Percentiles rank a stretch among this genome's conserved stretches.
Conservation (phyloP, 371 early-diverging fungal genomes). For the Mortierella sp. region DNA sequence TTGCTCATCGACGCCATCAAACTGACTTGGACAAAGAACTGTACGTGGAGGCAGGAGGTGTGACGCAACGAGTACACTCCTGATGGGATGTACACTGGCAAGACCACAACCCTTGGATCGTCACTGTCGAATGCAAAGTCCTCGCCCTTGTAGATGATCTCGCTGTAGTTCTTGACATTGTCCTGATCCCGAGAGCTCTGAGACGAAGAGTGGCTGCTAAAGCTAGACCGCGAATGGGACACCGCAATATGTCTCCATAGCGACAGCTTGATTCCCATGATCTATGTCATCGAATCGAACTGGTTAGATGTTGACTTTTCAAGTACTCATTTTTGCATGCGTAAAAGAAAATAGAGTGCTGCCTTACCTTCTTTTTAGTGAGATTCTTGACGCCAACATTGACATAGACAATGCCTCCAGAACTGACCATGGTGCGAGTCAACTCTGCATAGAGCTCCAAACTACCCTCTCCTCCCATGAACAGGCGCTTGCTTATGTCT, state of each 20-base stretch:
- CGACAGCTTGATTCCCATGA: slow-evolving; percentile 52
- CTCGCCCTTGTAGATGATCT: slow-evolving; percentile 56
- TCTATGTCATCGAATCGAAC: slow-evolving; percentile 1
- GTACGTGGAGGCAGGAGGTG: slow-evolving; percentile 44
- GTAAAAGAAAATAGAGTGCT: neutral
- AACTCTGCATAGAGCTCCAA: slow-evolving; percentile 53
- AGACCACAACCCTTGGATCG: slow-evolving; percentile 39
- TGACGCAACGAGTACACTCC: slow-evolving; percentile 52
- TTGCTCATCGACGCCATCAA: slow-evolving; percentile 56
- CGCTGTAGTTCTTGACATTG: slow-evolving; percentile 46
- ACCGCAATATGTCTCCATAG: slow-evolving; percentile 45
- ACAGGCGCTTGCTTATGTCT: slow-evolving; percentile 53
- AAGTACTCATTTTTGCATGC: neutral
- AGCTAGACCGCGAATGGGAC: slow-evolving; percentile 9
- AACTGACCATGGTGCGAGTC: slow-evolving; percentile 51
- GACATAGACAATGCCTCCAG: slow-evolving; percentile 57
- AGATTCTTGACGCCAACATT: slow-evolving; percentile 51
- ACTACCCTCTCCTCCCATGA: slow-evolving; percentile 56
- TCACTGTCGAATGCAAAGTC: slow-evolving; percentile 45
- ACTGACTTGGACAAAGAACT: slow-evolving; percentile 54
- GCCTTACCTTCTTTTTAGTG: slow-evolving; percentile 53
- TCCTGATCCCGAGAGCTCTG: slow-evolving; percentile 31
- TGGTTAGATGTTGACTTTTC: neutral
- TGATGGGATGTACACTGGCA: slow-evolving; percentile 49
- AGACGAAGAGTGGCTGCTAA: neutral